Conservation (phyloP, 352 stramenopile species). For the Pythium rishiriense region DNA sequence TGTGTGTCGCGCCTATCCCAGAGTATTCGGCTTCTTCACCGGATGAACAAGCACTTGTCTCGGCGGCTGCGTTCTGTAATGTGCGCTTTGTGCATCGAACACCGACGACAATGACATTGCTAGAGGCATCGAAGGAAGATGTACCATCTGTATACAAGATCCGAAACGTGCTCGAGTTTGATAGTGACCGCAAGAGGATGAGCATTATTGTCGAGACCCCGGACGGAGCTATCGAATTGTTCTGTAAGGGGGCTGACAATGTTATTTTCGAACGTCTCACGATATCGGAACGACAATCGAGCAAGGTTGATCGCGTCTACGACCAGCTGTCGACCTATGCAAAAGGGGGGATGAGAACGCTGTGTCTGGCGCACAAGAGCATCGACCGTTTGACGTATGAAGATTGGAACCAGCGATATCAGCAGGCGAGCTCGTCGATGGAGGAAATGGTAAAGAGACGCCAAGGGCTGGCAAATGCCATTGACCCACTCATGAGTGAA, state of each 20-base stretch:
- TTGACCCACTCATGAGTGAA: conserved; percentile 78
- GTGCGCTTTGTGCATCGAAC: conserved; percentile 79
- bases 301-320: conserved; percentile 40
- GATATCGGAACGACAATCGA: conserved; percentile 1
- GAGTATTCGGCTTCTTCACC: conserved; percentile 84
- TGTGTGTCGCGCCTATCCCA: conserved; percentile 70
- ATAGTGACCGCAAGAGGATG: conserved; percentile 98
- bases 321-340: conserved; percentile 68
- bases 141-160: conserved; percentile 77
- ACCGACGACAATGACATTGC: conserved; percentile 51
- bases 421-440: conserved; percentile 55
- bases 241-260: conserved; percentile 84
- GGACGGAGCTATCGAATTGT: conserved; percentile 52
- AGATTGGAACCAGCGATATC: conserved; percentile 59
- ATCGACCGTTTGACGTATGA: conserved; percentile 54
- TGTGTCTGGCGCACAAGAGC: conserved; percentile 69
- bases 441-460: conserved; percentile 74
- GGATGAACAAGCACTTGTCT: conserved; percentile 78
- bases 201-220: conserved; percentile 91
- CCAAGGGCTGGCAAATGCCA: conserved; percentile 61
- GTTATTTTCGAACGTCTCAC: conserved; percentile 74
- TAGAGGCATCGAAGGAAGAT: conserved; percentile 40
- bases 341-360: conserved; percentile 73
- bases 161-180: conserved; percentile 96
- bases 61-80: conserved; percentile 73